phyloP scores from a whole-genome alignment of 805 yeast species.

The Metschnikowia lochheadii region DNA sequence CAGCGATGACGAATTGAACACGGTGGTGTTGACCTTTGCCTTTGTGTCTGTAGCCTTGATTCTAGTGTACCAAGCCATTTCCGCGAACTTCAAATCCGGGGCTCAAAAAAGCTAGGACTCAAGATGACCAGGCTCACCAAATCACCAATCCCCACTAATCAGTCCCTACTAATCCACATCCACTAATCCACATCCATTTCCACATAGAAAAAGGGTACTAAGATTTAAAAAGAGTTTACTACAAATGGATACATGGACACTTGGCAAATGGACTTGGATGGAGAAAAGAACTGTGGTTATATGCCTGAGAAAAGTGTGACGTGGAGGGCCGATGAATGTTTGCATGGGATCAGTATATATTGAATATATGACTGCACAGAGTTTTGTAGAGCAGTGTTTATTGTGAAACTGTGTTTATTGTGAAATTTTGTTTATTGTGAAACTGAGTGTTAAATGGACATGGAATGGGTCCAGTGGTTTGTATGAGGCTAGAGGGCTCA shows the following conservation, averaged over 20 bases:
- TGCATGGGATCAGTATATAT: neutral
- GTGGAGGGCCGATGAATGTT: neutral
- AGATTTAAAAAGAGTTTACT: too few relatives aligned
- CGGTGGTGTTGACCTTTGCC: constrained; percentile 71
- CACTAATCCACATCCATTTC: too few relatives aligned
- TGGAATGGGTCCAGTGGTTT: too few relatives aligned
- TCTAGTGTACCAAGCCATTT: constrained; percentile 63
- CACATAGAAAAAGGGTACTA: too few relatives aligned
- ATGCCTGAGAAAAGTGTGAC: neutral
- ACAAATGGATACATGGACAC: too few relatives aligned
- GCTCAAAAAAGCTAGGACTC: neutral
- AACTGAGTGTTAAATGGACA: neutral
- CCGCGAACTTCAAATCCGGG: constrained; percentile 40
- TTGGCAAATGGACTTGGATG: neutral
- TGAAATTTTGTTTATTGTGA: neutral
- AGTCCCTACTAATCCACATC: too few relatives aligned
- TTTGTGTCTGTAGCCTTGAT: constrained; percentile 67
- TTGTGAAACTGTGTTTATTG: neutral
- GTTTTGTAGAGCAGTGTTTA: neutral
- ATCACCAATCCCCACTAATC: too few relatives aligned
- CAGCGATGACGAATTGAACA: constrained; percentile 73
- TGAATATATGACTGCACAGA: neutral
- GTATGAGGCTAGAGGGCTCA: too few relatives aligned
- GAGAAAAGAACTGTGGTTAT: neutral
- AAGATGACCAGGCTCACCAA: too few relatives aligned